These are phyloP conservation scores for Zymoseptoria pseudotritici DNA, from an alignment of 2,329 filamentous ascomycete species.

Conservation along the genomic window DNA sequence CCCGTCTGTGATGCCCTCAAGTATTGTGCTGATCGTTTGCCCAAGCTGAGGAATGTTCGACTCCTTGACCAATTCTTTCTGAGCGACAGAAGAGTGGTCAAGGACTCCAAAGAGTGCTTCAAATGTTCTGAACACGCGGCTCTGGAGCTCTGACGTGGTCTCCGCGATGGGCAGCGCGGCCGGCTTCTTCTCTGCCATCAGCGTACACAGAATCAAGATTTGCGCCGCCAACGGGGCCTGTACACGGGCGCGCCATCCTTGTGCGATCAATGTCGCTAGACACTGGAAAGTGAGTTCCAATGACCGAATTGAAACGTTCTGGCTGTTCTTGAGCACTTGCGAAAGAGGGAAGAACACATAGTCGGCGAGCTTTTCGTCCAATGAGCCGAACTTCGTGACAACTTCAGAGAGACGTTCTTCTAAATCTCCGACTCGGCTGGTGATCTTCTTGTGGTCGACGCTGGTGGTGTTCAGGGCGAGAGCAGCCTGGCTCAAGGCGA, in stretches of 20 bases:
- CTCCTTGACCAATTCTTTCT: constrained; percentile 45
- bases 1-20: constrained; percentile 64
- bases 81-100: constrained; percentile 37
- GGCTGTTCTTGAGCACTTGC: constrained; percentile 71
- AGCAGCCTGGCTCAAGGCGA: constrained; percentile 50
- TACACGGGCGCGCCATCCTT: constrained; percentile 72
- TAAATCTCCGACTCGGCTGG: constrained; percentile 36
- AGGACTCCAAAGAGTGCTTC: constrained; percentile 55
- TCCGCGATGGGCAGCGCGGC: constrained; percentile 45
- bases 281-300: constrained; percentile 72
- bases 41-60: constrained; percentile 69
- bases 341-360: constrained; percentile 93
- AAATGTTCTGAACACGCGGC: constrained; percentile 65
- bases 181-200: constrained; percentile 68
- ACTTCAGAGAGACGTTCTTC: constrained; percentile 39
- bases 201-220: constrained; percentile 74
- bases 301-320: constrained; percentile 61
- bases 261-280: constrained; percentile 61
- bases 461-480: constrained; percentile 42
- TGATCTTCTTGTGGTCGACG: constrained; percentile 30
- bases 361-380: constrained; percentile 81
- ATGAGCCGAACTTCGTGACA: constrained; percentile 31
- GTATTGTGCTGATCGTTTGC: constrained; percentile 69
- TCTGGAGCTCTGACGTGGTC: constrained; percentile 66
- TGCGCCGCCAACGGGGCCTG: constrained; percentile 70